These are phyloP conservation scores for Mucor plumbeus DNA, from an alignment of 371 early-diverging fungal genomes.

Conservation along the genomic window DNA sequence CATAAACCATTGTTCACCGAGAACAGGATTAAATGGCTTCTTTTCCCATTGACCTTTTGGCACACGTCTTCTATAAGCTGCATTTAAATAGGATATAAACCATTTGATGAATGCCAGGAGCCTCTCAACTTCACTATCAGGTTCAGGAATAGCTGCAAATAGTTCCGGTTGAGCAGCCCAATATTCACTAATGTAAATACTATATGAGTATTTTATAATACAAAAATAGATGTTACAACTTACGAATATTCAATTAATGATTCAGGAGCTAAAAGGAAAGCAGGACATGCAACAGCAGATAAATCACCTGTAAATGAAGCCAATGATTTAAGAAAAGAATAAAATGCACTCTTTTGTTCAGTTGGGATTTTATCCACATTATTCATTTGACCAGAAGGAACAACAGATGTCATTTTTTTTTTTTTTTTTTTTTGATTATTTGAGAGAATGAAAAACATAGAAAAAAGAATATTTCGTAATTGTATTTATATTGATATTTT, in stretches of 20 bases:
- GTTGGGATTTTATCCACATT: constrained; percentile 59
- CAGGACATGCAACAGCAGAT: constrained; percentile 75
- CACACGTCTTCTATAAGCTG: constrained; percentile 59
- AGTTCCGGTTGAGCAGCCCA: constrained; percentile 77
- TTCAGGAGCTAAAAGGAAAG: constrained; percentile 72
- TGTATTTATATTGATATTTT: no score
- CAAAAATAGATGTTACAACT: constrained; percentile 19
- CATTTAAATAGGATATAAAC: constrained; percentile 81
- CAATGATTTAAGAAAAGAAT: constrained; percentile 68
- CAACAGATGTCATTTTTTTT: constrained; percentile 9
- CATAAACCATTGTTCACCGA: constrained; percentile 80
- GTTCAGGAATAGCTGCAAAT: constrained; percentile 66
- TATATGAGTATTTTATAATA: not conserved
- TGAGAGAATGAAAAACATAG: not conserved
- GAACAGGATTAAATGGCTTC: constrained; percentile 84
- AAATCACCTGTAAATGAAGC: constrained; percentile 80
- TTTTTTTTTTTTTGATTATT: not conserved
- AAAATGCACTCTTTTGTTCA: constrained; percentile 68
- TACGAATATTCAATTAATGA: constrained; percentile 81
- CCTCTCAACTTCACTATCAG: constrained; percentile 65
- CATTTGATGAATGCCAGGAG: constrained; percentile 71
- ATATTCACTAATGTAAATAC: constrained; percentile 54
- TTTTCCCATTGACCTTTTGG: constrained; percentile 69
- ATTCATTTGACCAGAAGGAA: constrained; percentile 32
- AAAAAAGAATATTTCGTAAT: not conserved